Evolutionary conservation across 768 basidiomycete species (phyloP), one percentile per base, ranked within the genome.

Genomic region (Pleurotus pulmonarius): DNA sequence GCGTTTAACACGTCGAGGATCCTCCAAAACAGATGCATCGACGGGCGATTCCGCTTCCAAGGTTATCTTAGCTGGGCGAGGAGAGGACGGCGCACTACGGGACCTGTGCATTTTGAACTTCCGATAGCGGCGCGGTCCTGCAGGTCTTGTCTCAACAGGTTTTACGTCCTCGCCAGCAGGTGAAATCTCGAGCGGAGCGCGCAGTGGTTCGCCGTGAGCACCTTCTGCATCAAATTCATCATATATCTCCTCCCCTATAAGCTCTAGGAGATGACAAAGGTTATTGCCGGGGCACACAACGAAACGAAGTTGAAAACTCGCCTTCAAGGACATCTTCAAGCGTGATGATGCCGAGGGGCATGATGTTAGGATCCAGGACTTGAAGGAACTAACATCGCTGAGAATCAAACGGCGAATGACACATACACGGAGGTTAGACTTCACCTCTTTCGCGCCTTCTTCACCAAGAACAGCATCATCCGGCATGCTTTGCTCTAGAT

Each of bases 321-420:
- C 90, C 90, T 82, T 96, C 94, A 8, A 96, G 76, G 7, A 96
- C 90, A 60, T 96, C 94, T 70, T 96, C 94, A 2, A 96, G 79
- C 0, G 94, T 96, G 59, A 96, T 94, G 63, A 96, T 92, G 49
- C 94, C 94, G 22, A 94, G 76, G 2, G 92, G 92, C 76, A 87
- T 88, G 34, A 93, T 78, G 16, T 86, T 84, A 0, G 87, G 90
- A 67, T 94, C 92, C 54, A 93, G 81, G 40, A 81, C 81, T 74
- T 88, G 86, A 68, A 95, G 74, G 73, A 94, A 93, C 83, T 90
- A 63, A 1, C 15, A n/a, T 41, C 44, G 13, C 18, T 47, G 15
- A 59, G 39, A 3, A 54, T 18, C 56, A 13, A 63, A 45, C 16
- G 53, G 5, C 15, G 13, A 34, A 38, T n/a, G 7, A 25, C 40